phyloP scores from a whole-genome alignment of 495 filamentous ascomycete species.

The Aspergillus baeticus region DNA sequence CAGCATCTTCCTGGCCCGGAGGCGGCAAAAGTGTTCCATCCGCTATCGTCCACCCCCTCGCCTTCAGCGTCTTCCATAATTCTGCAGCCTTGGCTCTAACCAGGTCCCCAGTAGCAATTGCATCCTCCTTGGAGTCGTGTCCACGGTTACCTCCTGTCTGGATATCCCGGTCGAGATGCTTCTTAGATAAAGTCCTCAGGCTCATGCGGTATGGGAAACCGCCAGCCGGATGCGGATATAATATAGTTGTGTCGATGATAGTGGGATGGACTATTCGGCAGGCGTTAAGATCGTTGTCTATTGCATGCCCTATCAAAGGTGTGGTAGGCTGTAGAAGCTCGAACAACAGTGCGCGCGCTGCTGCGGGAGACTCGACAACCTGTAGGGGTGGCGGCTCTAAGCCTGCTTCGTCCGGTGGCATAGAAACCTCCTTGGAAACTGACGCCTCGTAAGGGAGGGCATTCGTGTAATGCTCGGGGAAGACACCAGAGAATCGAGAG shows the following conservation, averaged over 20 bases:
- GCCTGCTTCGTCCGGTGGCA: constrained; percentile 14
- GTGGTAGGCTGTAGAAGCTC: constrained; percentile 67
- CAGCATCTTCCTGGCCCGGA: constrained; percentile 11
- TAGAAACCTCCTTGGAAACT: constrained; percentile 12
- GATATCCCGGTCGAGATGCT: constrained; percentile 68
- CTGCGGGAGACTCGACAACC: constrained; percentile 67
- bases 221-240: constrained; percentile 68
- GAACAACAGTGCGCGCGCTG: constrained; percentile 73
- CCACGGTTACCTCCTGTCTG: constrained; percentile 70
- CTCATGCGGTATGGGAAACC: constrained; percentile 75
- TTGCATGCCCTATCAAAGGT: constrained; percentile 85
- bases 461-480: constrained; percentile 65
- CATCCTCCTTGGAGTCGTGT: constrained; percentile 89
- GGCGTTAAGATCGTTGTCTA: constrained; percentile 92
- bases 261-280: constrained; percentile 78
- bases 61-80: constrained; percentile 62
- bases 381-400: constrained; percentile 43
- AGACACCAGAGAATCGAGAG: constrained; percentile 83
- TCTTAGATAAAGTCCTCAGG: constrained; percentile 66
- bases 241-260: constrained; percentile 81
- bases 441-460: constrained; percentile 58
- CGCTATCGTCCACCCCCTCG: constrained; percentile 61
- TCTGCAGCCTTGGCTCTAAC: constrained; percentile 65
- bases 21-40: constrained; percentile 54
- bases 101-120: constrained; percentile 81